A percentile compares a stretch with the other conserved stretches of the same genome.
Evolutionary conservation across 306 rosid genomes (phyloP).

Genomic region (Glycine soja): DNA sequence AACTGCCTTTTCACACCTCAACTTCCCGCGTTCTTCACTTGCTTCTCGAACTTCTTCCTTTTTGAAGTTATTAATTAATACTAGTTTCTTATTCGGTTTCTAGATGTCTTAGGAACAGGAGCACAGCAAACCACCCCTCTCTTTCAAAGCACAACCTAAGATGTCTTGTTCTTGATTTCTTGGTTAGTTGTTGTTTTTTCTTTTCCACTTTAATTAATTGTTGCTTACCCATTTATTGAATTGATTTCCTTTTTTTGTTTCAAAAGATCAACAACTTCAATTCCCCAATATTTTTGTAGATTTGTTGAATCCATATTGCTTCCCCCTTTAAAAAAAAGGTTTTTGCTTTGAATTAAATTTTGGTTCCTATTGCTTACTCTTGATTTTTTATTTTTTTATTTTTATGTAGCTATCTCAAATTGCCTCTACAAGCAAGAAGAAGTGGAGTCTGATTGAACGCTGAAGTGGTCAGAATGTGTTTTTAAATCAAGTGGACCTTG

Average conservation of each 20-base stretch:
- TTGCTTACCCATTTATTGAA: neutral
- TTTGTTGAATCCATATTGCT: constrained; percentile 12
- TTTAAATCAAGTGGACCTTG: constrained; percentile 15
- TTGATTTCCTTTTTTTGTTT: constrained; percentile 4
- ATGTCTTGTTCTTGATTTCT: constrained; percentile 14
- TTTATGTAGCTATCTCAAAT: neutral
- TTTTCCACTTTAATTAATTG: constrained; percentile 12
- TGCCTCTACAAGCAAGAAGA: constrained; percentile 13
- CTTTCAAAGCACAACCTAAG: constrained; percentile 16
- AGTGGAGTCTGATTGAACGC: constrained; percentile 24
- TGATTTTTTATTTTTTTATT: neutral
- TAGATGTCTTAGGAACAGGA: constrained; percentile 17
- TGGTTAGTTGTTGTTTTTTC: constrained; percentile 30
- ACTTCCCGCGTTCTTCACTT: constrained; percentile 3
- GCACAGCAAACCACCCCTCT: constrained; percentile 2
- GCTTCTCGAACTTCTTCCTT: neutral
- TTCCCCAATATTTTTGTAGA: constrained; percentile 18
- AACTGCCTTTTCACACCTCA: constrained; percentile 31
- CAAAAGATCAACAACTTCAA: neutral
- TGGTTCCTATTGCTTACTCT: constrained; percentile 18
- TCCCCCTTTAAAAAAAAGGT: neutral
- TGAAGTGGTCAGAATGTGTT: constrained; percentile 40
- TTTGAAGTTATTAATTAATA: neutral
- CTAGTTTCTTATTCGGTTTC: neutral
- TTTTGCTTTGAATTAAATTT: constrained; percentile 27